Conservation (phyloP, 2,329 filamentous ascomycete species). For the Clarireedia paspali region DNA sequence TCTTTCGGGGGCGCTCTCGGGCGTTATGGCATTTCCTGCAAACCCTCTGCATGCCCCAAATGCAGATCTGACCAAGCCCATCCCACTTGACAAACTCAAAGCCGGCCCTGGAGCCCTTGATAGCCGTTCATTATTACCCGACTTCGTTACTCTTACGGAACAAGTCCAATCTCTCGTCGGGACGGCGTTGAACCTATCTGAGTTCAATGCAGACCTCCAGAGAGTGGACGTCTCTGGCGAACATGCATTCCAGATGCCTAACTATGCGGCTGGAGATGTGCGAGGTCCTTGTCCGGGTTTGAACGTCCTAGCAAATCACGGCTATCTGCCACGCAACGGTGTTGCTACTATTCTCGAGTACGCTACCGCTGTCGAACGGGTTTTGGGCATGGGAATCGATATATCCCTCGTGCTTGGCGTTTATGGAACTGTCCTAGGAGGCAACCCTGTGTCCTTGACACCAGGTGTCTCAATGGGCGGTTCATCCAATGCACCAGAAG, state of each 20-base stretch:
- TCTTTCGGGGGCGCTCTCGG: too few species aligned
- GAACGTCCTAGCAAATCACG: background rate
- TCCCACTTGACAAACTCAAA: too few species aligned
- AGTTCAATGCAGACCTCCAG: too few species aligned
- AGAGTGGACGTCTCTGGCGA: background rate
- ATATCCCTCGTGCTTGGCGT: background rate
- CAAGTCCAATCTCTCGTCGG: too few species aligned
- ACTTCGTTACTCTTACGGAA: too few species aligned
- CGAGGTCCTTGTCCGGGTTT: background rate
- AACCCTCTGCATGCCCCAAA: too few species aligned
- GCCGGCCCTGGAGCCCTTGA: too few species aligned
- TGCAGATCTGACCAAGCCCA: too few species aligned
- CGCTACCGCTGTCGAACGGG: conserved; percentile 21
- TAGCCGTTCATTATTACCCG: too few species aligned
- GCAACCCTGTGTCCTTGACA: background rate
- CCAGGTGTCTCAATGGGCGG: background rate
- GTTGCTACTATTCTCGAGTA: conserved; percentile 20
- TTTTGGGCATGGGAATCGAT: conserved; percentile 1
- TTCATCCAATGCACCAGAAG: background rate
- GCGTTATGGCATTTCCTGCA: too few species aligned
- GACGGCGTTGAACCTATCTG: too few species aligned
- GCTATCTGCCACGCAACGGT: background rate
- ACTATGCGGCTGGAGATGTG: background rate
- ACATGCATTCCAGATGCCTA: background rate
- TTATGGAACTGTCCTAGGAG: background rate